Evolutionary conservation across 2,329 filamentous ascomycete genomes (phyloP), one percentile per base, ranked within the genome.

Genomic region (Pezicula neosporulosa): DNA sequence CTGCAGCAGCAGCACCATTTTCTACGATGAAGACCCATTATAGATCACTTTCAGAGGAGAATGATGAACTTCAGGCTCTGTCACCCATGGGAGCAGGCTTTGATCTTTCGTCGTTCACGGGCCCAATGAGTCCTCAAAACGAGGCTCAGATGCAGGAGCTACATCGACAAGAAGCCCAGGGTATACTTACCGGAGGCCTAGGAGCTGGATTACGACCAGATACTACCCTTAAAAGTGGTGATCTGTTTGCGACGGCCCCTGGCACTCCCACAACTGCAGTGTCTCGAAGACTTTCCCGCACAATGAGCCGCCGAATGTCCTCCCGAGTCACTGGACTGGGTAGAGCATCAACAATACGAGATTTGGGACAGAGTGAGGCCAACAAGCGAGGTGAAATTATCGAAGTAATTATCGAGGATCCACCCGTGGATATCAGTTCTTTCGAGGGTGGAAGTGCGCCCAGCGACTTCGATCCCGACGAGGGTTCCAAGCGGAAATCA

Each of bases 381-480:
- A 82, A 85, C 59, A 76, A 76, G 51, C 70, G 76, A n/a, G 81
- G 80, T 15, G 72, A 82, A 56, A 75, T 83, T 2, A 79, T 85
- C 52, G 75, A 83, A 60, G 77, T 85, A 2, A 75, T 85, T 43
- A 67, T 82, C 24, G 75, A 77, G 21, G 70, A 73, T 27, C 39
- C 55, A 2, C 49, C 56, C 9, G 50, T 64, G 6, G 64, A 66
- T 51, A 55, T 66, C 6, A 62, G 59, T 49, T 59, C 59, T 3
- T 60, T 64, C 33, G 53, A 48, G 18, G 62, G 62, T 8, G 56
- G 55, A 2, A 53, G 46, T 42, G 51, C 53, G 27, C 38, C 45
- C 13, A 28, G 48, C 16, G 51, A 57, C 21, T 61, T 62, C 30
- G 55, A 61, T 12, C 41, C 41, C 13, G 42, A 56, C 7, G 55